Evolutionary conservation across 2,329 filamentous ascomycete genomes (phyloP), one percentile per base, ranked within the genome.

Genomic region (Diaporthe amygdali): DNA sequence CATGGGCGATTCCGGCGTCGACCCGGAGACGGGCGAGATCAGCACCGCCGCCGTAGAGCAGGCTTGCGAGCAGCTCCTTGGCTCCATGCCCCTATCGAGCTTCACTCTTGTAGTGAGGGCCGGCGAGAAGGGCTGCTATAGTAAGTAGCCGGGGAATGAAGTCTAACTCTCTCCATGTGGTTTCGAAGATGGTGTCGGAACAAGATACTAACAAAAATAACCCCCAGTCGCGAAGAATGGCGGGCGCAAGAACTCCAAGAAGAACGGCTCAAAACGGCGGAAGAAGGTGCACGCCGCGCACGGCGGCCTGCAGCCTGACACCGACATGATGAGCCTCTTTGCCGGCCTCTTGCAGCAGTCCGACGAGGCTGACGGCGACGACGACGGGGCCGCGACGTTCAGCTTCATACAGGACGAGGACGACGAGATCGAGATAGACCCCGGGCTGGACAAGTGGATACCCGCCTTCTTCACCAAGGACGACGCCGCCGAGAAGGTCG

Each of bases 381-480:
- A 64, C 4, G 86, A 88, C 64, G 81, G 83, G 2, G 85, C 87
- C 46, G 78, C 83, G 10, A 83, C 89, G 61, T 86, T 86, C 37
- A 82, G 88, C 10, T 59, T 71, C 32, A 59, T 71, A 30, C 64
- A 54, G 39, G 71, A 72, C 32, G 71, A 72, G 22, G 68, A 68
- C 49, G 89, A 90, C 73, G 88, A 90, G 75, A 87, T 90, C 41
- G 87, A 89, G 72, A 82, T 92, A 51, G 88, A 93, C 74, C 88
- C 90, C 17, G 90, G 91, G 3, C 85, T 92, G 67, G 88, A 92
- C 76, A 84, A 87, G 71, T 97, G 94, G 93, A 82, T 97, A 30
- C 94, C 93, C 15, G 93, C 95, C 9, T 96, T 92, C 78, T 93
- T 95, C 77, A 81, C 80, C 27, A 73, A 72, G 15, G 72, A 72